Conservation (phyloP, 805 yeast species). For the Brettanomyces bruxellensis region DNA sequence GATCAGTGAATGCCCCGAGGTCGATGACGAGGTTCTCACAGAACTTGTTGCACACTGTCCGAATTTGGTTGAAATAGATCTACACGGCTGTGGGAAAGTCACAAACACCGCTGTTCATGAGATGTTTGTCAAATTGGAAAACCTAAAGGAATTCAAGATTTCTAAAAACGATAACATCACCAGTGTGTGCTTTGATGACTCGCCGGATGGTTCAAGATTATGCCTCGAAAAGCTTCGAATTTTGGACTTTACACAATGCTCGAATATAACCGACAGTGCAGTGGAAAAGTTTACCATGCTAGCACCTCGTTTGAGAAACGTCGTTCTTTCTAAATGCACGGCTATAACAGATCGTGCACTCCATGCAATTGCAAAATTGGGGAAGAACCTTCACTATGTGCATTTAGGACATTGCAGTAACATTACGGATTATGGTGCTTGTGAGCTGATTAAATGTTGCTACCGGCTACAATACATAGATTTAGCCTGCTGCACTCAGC, state of each 20-base stretch:
- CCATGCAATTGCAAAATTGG: slow-evolving; percentile 60
- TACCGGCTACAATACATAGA: slow-evolving; percentile 86
- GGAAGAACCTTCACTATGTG: slow-evolving; percentile 74
- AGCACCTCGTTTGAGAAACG: slow-evolving; percentile 83
- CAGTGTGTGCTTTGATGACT: slow-evolving; percentile 46
- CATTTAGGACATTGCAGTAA: slow-evolving; percentile 92
- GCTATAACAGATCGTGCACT: slow-evolving; percentile 78
- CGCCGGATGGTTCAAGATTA: slow-evolving; percentile 19
- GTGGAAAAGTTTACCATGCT: slow-evolving; percentile 61
- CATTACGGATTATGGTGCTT: slow-evolving; percentile 85
- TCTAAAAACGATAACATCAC: slow-evolving; percentile 64
- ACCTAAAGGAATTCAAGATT: slow-evolving; percentile 75
- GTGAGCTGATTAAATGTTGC: slow-evolving; percentile 63
- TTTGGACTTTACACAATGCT: slow-evolving; percentile 78
- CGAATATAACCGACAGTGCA: slow-evolving; percentile 68
- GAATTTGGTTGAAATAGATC: slow-evolving; percentile 79
- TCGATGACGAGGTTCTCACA: slow-evolving; percentile 55
- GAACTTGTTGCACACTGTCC: slow-evolving; percentile 65
- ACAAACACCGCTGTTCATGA: slow-evolving; percentile 52
- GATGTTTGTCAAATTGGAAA: slow-evolving; percentile 54
- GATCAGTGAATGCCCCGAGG: slow-evolving; percentile 58
- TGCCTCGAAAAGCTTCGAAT: slow-evolving; percentile 63
- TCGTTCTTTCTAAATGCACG: slow-evolving; percentile 82
- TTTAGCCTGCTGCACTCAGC: slow-evolving; percentile 85
- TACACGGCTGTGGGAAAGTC: slow-evolving; percentile 71